Percentiles rank a stretch among this genome's conserved stretches.
These are phyloP conservation scores for Pezicula neosporulosa DNA, from an alignment of 2,329 filamentous ascomycete genomes.

Conservation along the genomic window DNA sequence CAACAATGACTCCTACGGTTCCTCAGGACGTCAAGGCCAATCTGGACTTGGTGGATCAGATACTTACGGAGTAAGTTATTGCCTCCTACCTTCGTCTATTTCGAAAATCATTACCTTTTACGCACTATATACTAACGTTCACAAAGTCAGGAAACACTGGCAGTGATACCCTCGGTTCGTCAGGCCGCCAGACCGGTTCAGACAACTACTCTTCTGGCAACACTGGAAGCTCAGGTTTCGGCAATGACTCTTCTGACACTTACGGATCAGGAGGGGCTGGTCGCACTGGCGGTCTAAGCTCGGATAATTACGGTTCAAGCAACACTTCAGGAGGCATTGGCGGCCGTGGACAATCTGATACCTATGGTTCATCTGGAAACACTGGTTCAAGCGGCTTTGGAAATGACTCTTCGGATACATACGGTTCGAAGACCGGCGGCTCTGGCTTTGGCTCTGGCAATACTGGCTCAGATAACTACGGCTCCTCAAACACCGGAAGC, in stretches of 20 bases:
- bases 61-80: not conserved
- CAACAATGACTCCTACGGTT: constrained; percentile 15
- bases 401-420: constrained; percentile 6
- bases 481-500: constrained; percentile 19
- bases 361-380: constrained; percentile 28
- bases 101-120: not conserved
- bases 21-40: not conserved
- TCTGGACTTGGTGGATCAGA: constrained; percentile 11
- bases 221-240: constrained; percentile 21
- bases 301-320: not conserved
- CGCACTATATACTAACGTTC: not conserved
- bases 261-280: constrained; percentile 28
- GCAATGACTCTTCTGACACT: constrained; percentile 12
- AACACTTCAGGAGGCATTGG: not conserved
- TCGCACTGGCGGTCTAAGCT: constrained; percentile 4
- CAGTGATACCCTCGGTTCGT: constrained; percentile 22
- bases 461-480: constrained; percentile 23
- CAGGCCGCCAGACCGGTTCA: constrained; percentile 5
- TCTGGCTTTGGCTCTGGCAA: constrained; percentile 7
- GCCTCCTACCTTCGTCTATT: not conserved
- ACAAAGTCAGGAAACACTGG: constrained; percentile 12
- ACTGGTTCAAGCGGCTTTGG: constrained; percentile 4
- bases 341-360: not conserved
- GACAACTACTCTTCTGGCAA: constrained; percentile 14
- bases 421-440: constrained; percentile 17